These are phyloP conservation scores for Cubamyces lactineus DNA, from an alignment of 768 basidiomycete genomes.

Conservation along the genomic window DNA sequence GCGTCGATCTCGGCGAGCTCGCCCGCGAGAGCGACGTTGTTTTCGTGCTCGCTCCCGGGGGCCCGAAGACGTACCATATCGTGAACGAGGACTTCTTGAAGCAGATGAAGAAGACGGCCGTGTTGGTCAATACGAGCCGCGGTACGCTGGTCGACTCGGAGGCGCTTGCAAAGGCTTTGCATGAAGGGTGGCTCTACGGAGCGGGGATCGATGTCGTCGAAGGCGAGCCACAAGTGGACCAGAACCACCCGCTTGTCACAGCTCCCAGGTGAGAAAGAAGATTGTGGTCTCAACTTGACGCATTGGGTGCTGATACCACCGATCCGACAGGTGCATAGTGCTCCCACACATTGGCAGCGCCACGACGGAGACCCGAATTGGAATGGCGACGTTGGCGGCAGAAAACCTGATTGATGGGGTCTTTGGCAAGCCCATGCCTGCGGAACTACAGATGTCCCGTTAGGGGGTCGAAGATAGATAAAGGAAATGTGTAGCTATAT, in stretches of 20 bases:
- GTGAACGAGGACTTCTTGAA: conserved; percentile 71
- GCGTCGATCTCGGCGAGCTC: conserved; percentile 67
- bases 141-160: conserved; percentile 91
- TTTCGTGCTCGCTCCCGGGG: conserved; percentile 83
- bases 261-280: conserved; percentile 60
- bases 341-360: conserved; percentile 93
- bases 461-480: conserved; percentile 19
- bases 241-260: conserved; percentile 79
- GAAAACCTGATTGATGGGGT: conserved; percentile 68
- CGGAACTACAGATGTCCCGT: conserved; percentile 39
- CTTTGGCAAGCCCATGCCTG: conserved; percentile 55
- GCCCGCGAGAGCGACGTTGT: conserved; percentile 82
- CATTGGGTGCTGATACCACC: neutral
- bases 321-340: conserved; percentile 62
- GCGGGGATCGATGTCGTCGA: conserved; percentile 95
- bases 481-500: too few relatives aligned
- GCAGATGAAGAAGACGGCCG: conserved; percentile 82
- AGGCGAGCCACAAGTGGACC: conserved; percentile 78
- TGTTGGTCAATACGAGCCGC: conserved; percentile 84
- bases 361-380: conserved; percentile 79
- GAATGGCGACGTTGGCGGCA: conserved; percentile 79
- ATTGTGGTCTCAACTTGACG: too few relatives aligned
- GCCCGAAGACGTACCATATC: conserved; percentile 68
- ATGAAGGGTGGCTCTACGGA: conserved; percentile 81
- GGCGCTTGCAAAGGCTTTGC: conserved; percentile 80